Conservation (phyloP, 176 grass and related monocot species). For the Guadua angustifolia region DNA sequence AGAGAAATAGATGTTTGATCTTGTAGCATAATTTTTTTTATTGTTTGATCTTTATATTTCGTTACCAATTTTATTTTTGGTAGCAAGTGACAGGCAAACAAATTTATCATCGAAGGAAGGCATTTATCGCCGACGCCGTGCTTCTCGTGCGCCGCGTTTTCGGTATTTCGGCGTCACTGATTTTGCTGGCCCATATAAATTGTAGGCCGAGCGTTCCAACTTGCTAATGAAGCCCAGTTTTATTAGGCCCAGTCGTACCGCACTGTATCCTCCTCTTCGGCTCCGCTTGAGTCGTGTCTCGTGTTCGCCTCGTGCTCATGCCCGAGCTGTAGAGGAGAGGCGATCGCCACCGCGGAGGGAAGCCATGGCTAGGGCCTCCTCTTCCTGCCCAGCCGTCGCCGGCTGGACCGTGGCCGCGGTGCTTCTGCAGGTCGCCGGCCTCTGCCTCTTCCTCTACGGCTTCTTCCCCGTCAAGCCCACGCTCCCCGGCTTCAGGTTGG, state of each 20-base stretch:
- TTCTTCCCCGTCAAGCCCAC: conserved; percentile 94
- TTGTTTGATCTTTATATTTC: no score
- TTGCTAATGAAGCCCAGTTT: not conserved
- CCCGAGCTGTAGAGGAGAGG: not conserved
- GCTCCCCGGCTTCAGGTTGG: conserved; percentile 80
- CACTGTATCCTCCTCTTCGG: not conserved
- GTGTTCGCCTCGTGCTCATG: not conserved
- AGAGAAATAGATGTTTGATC: no score
- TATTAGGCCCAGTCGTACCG: not conserved
- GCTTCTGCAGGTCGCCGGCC: conserved; percentile 75
- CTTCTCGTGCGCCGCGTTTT: not conserved
- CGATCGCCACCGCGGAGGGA: conserved; percentile 40
- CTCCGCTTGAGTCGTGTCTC: not conserved
- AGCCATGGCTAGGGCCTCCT: conserved; percentile 43
- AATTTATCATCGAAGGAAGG: no score
- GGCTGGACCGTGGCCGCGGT: conserved; percentile 49
- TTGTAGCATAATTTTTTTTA: no score
- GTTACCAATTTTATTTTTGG: no score
- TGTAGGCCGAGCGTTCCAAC: not conserved
- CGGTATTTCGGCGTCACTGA: not conserved
- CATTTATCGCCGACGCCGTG: no score
- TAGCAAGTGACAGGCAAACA: no score
- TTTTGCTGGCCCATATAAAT: no score
- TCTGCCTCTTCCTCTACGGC: conserved; percentile 73
- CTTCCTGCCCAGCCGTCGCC: conserved; percentile 46